Percentiles rank a stretch among this genome's conserved stretches.
Evolutionary conservation across 345 rosid species (phyloP).

Genomic region (Lepidium aucheri): DNA sequence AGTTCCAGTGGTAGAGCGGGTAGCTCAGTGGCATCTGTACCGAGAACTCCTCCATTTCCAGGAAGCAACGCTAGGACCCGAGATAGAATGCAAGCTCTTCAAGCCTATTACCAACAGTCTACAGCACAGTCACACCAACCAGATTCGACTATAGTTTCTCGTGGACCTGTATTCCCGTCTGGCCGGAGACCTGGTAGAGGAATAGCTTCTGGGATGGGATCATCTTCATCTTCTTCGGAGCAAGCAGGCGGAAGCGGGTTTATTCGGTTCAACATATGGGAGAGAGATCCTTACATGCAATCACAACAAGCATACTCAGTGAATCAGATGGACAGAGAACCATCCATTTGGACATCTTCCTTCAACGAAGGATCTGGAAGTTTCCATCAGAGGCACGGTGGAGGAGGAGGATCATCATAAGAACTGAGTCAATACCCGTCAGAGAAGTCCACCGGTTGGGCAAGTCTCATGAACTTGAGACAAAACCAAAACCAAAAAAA

Average conservation of each 20-base stretch:
- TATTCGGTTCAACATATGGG: slow-evolving; percentile 63
- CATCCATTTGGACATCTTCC: slow-evolving; percentile 36
- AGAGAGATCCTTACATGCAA: slow-evolving; percentile 52
- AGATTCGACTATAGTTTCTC: slow-evolving; percentile 37
- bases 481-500: not conserved
- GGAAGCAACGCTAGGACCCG: slow-evolving; percentile 88
- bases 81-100: slow-evolving; percentile 86
- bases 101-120: slow-evolving; percentile 84
- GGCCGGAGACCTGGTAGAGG: slow-evolving; percentile 57
- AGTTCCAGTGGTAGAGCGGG: slow-evolving; percentile 65
- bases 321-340: slow-evolving; percentile 61
- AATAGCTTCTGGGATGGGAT: slow-evolving; percentile 39
- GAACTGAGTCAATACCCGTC: slow-evolving; percentile 16
- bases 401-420: slow-evolving; percentile 49
- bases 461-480: slow-evolving; percentile 16
- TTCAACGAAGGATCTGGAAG: slow-evolving; percentile 48
- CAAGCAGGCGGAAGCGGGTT: slow-evolving; percentile 61
- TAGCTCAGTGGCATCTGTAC: slow-evolving; percentile 53
- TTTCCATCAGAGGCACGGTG: slow-evolving; percentile 72
- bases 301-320: slow-evolving; percentile 34
- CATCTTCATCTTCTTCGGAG: slow-evolving; percentile 59
- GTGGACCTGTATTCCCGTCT: slow-evolving; percentile 44
- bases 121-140: slow-evolving; percentile 40
- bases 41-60: slow-evolving; percentile 67
- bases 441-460: slow-evolving; percentile 5